Base-by-base conservation (phyloP, 176 grass and related monocot species). In the Tuctoria greenei region DNA sequence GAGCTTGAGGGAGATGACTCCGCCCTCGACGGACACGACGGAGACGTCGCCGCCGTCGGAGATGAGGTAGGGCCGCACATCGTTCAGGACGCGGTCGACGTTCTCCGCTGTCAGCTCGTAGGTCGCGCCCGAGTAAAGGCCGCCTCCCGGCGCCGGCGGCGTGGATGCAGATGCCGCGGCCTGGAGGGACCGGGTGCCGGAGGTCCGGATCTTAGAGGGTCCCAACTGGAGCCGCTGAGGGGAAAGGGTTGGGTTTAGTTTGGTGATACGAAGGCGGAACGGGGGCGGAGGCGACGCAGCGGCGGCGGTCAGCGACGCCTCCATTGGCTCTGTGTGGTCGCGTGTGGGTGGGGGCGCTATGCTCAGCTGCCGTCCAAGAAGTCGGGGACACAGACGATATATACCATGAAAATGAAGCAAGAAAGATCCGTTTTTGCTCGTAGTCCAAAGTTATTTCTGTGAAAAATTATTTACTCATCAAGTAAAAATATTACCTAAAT, bases 1-100 rank as follows among this genome's bases (percentile, higher is more conserved):
- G 63, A 98, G 95, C 72, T 86, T 68, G 79, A 98, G 95, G 75
- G 86, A 90, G 89, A 98, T 83, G 81, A 98, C 68, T 66, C 95
- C 95, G 28, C 86, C 91, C 68, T 90, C 91, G 54, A 98, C 91
- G 37, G 86, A 86, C 20, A 90, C 86, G 68, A 98, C 95, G 49
- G 82, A 74, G 46, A 98, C 95, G 79, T 98, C 66, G 56, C 91
- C 95, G 10, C 95, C 91, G 63, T 98, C 95, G 47, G 91, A 38
- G 67, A 98, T 73, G 79, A 98, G 95, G 83, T 98, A 98, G 12
- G 95, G 91, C 46, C 91, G 89, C 23, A 98, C 95, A 35, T 94
- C 91, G 16, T 98, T 75, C 49, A 98, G 79, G 54, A 94, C 89
- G 72, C 83, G 74, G 74, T 92, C 68, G 47, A 98, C 95, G 89